These are phyloP conservation scores for Scedosporium boydii DNA, from an alignment of 2,329 filamentous ascomycete species.

Conservation along the genomic window DNA sequence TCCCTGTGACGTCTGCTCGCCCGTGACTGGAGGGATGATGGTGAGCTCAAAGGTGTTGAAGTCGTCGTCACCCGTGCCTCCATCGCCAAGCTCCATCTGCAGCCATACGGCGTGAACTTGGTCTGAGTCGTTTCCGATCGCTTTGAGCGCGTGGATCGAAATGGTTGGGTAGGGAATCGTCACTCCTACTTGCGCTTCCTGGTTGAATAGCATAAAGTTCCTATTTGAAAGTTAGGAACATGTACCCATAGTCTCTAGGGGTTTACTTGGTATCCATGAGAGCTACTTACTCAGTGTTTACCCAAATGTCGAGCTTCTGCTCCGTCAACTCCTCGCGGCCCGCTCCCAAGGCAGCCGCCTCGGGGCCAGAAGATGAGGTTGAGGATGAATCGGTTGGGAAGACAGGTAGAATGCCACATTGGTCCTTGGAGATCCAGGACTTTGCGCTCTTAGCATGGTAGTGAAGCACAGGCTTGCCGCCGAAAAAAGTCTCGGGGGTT, in stretches of 20 bases:
- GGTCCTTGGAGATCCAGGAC: constrained; percentile 45
- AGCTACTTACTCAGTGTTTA: constrained; percentile 44
- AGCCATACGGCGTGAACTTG: constrained; percentile 49
- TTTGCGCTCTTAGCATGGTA: constrained; percentile 47
- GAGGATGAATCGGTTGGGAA: constrained; percentile 31
- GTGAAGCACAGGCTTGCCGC: constrained; percentile 62
- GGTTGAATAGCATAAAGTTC: constrained; percentile 54
- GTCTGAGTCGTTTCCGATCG: constrained; percentile 23
- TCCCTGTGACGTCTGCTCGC: constrained; percentile 18
- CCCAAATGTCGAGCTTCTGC: constrained; percentile 45
- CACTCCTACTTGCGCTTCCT: constrained; percentile 46
- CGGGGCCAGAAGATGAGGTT: constrained; percentile 21
- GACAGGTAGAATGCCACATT: constrained; percentile 45
- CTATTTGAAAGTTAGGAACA: constrained; percentile 12
- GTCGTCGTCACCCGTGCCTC: constrained; percentile 50
- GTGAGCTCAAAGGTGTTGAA: constrained; percentile 59
- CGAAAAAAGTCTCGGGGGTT: constrained; percentile 64
- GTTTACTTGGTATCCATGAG: not conserved
- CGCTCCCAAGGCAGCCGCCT: constrained; percentile 22
- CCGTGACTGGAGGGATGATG: constrained; percentile 40
- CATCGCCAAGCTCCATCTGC: constrained; percentile 56
- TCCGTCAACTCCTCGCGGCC: constrained; percentile 27
- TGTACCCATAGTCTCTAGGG: not conserved
- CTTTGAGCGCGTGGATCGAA: constrained; percentile 64
- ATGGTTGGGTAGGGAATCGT: constrained; percentile 66